Base-by-base conservation (phyloP, 2,329 filamentous ascomycete genomes). In the Elsinoe batatas region DNA sequence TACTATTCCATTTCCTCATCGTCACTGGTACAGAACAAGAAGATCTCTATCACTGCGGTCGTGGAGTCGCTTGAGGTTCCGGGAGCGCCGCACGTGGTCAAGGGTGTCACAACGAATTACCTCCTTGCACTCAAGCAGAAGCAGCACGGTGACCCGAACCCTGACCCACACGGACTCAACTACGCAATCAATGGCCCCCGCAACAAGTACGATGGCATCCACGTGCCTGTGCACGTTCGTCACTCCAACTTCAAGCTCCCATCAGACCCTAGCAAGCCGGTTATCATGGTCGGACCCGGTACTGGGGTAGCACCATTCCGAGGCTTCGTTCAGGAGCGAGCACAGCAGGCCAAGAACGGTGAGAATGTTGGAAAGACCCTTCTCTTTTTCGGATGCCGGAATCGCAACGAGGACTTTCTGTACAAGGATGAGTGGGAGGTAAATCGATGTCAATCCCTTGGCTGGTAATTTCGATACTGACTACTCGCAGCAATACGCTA, bases 1-100 rank as follows among this genome's bases (percentile, higher is more conserved):
- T 98, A 97, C 79, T 98, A 98, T 77, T 98, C 94, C 50, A 98
- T 98, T 71, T 98, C 93, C 1, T 98, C 94, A 1, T 97, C 93
- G 0, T 96, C 93, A 5, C 71, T 90, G 7, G 91, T 95, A 13
- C 91, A 98, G 69, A 91, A 93, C 69, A 85, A 95, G 73, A 91
- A 90, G 75, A 90, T 98, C 62, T 88, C 93, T 58, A 87, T 98
- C 65, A 98, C 93, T 13, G 91, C 91, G 57, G 86, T 97, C 38
- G 91, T 98, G 58, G 93, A 97, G 70, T 88, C 85, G 11, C 80
- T 90, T 63, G 74, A 81, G 58, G 80, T 95, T 61, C 84, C 89
- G 17, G 87, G 87, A 61, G 84, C 88, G 49, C 77, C 81, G 32
- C 85, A 85, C 64, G 65, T 95, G 50, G 87, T 98, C 73, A 91